A percentile compares a stretch with the other conserved stretches of the same genome.
Conservation (phyloP, 768 basidiomycete species). For the Arthromyces matolae region DNA sequence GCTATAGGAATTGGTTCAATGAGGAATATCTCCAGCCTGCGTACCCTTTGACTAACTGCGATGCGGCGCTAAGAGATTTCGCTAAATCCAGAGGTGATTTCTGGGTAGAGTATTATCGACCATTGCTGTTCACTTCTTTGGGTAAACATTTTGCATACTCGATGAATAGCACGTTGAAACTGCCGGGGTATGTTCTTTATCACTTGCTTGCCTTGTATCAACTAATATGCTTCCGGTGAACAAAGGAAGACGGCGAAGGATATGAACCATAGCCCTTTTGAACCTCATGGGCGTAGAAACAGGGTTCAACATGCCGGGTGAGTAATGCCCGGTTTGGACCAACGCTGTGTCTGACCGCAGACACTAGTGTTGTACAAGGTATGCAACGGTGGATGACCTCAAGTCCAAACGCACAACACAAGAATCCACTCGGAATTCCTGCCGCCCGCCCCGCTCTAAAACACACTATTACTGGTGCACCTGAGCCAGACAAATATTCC, state of each 20-base stretch:
- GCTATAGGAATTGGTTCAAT: conserved; percentile 85
- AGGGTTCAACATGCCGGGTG: conserved; percentile 35
- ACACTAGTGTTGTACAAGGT: conserved; percentile 65
- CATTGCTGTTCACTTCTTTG: conserved; percentile 76
- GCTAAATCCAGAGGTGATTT: conserved; percentile 64
- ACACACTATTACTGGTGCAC: conserved; percentile 25
- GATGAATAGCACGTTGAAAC: conserved; percentile 86
- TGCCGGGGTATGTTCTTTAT: conserved; percentile 60
- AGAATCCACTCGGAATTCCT: conserved; percentile 35
- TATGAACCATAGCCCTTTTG: conserved; percentile 73
- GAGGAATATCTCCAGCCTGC: conserved; percentile 63
- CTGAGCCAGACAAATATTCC: conserved; percentile 40
- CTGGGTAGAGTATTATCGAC: conserved; percentile 89
- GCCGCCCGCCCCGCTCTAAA: conserved; percentile 32
- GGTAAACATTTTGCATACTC: conserved; percentile 88
- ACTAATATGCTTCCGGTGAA: background rate
- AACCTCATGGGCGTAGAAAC: conserved; percentile 46
- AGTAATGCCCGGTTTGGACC: too few species aligned
- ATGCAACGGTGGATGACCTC: conserved; percentile 76
- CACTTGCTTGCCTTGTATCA: background rate
- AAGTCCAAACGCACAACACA: conserved; percentile 39
- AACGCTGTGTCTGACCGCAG: too few species aligned
- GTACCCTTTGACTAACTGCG: conserved; percentile 66
- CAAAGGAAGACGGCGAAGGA: conserved; percentile 66
- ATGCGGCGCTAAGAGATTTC: conserved; percentile 56